Conservation (phyloP, 805 yeast species). For the Isabelozyma gotoi region DNA sequence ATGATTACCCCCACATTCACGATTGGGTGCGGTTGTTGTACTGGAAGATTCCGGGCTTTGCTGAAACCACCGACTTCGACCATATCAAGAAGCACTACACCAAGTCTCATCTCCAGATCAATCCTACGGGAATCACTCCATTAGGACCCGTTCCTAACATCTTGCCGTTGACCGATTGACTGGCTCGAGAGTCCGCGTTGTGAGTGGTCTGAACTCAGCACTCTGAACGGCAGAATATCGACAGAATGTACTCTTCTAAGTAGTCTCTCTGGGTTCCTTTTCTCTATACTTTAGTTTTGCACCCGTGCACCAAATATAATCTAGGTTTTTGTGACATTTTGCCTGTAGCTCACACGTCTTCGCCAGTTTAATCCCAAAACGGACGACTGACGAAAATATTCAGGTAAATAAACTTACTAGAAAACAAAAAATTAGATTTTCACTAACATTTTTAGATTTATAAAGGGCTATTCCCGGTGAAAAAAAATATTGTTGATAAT, state of each 20-base stretch:
- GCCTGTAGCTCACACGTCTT: not conserved
- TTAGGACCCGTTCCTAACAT: constrained; percentile 85
- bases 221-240: too few species aligned
- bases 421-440: not conserved
- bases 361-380: not conserved
- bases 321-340: not conserved
- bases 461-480: not conserved
- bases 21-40: constrained; percentile 81
- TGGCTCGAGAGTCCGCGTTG: too few species aligned
- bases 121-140: constrained; percentile 83
- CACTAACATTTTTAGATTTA: not conserved
- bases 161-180: constrained; percentile 30
- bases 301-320: not conserved
- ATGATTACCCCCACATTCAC: constrained; percentile 75
- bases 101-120: constrained; percentile 75
- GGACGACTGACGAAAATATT: not conserved
- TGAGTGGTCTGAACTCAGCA: too few species aligned
- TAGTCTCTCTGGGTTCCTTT: too few species aligned
- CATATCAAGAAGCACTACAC: constrained; percentile 94
- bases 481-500: not conserved
- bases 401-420: not conserved
- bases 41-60: constrained; percentile 74
- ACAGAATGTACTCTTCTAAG: too few species aligned
- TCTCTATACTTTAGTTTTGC: too few species aligned
- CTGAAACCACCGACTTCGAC: constrained; percentile 77